Conservation (phyloP, 495 filamentous ascomycete species). For the Penicillium mononematosum region DNA sequence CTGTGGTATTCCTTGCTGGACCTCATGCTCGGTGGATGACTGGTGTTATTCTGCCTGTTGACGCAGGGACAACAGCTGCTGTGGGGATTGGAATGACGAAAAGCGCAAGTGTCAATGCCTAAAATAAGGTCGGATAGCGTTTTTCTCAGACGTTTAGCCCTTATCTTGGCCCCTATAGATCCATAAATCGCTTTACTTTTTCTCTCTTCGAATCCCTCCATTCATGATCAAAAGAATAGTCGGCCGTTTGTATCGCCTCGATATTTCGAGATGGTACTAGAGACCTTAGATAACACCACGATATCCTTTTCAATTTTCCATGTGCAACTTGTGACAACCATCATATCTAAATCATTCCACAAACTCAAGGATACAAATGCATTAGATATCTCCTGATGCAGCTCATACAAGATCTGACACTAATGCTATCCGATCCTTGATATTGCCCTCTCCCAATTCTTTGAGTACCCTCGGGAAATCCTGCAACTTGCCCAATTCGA, state of each 20-base stretch:
- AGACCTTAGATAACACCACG: too few relatives aligned
- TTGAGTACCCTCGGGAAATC: conserved; percentile 23
- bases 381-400: background rate
- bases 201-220: background rate
- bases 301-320: too few relatives aligned
- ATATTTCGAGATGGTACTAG: too few relatives aligned
- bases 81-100: conserved; percentile 33
- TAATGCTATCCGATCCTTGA: conserved; percentile 22
- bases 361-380: too few relatives aligned
- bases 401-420: conserved; percentile 10
- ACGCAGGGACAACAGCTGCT: conserved; percentile 47
- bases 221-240: background rate
- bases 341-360: too few relatives aligned
- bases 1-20: conserved; percentile 43
- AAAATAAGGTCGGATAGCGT: background rate
- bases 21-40: conserved; percentile 53
- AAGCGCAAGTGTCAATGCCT: conserved; percentile 28
- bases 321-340: too few relatives aligned
- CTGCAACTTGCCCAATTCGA: conserved; percentile 12
- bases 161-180: background rate
- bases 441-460: conserved; percentile 20
- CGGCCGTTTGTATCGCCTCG: too few relatives aligned
- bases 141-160: background rate
- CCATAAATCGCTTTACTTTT: background rate
- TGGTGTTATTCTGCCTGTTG: conserved; percentile 47